Evolutionary conservation across 768 basidiomycete species (phyloP), one percentile per base, ranked within the genome.

Genomic region (Amanita thiersii): DNA sequence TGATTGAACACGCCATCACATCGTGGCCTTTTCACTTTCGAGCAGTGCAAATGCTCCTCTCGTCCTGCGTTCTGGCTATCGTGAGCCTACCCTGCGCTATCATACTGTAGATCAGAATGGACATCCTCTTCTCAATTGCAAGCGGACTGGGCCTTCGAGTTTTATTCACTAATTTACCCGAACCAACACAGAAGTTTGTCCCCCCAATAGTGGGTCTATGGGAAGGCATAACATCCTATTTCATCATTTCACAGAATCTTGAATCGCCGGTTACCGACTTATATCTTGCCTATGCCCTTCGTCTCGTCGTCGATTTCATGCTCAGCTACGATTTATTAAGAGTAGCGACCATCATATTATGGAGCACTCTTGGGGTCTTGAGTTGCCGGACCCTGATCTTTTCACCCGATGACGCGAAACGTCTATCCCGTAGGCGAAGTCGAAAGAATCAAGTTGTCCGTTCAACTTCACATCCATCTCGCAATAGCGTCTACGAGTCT

Each of bases 211-310:
- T 73, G 12, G 72, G 72, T 6, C 34, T 66, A 30, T 69, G 65
- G 64, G 69, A 70, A 50, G 69, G 67, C 33, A 55, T 61, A 20
- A 56, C 65, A 14, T 48, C 70, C n/a, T 63, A 70, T 49, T 64
- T 66, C 39, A 52, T 69, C 9, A 14, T 40, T 1, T 32, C 30
- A 3, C 29, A 9, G 5, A 14, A 40, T 31, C 32, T 62, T 62
- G 23, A 59, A 48, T 17, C 48, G 50, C 32, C 52, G 59, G 5
- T 55, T 56, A 25, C 65, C 19, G 65, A 69, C 52, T 64, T 68
- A 41, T 59, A 61, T 48, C 58, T 72, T 15, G 63, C 69, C 28
- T 70, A 63, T 40, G 64, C 61, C 21, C 55, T 73, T 37, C 67
- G 70, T 17, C 54, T 71, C 20, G 47, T 61, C 29, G 52, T 71